phyloP scores from a whole-genome alignment of 1,284 basidiomycete genomes.

The Cryptococcus amylolentus region DNA sequence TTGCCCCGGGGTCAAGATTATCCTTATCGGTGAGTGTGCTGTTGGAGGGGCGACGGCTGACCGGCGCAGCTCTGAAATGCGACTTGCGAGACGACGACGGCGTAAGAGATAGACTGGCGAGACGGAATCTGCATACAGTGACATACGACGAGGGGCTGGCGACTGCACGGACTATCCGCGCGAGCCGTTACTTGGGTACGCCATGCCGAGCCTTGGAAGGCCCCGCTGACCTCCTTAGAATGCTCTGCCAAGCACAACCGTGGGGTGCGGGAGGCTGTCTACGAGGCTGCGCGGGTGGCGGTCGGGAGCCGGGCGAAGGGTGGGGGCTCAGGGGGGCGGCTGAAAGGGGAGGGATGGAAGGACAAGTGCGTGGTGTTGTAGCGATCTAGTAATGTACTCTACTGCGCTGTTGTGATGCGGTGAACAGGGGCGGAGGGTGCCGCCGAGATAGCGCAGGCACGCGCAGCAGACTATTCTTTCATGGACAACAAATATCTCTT shows the following conservation, averaged over 20 bases:
- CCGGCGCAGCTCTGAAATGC: slow-evolving; percentile 75
- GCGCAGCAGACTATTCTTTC: no score
- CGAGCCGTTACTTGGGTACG: slow-evolving; percentile 83
- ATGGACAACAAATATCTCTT: no score
- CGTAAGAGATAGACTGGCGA: slow-evolving; percentile 61
- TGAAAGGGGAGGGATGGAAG: slow-evolving; percentile 5
- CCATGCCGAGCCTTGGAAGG: no score
- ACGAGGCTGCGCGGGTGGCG: slow-evolving; percentile 80
- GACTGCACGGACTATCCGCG: slow-evolving; percentile 83
- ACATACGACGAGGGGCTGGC: slow-evolving; percentile 86
- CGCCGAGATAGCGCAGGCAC: no score
- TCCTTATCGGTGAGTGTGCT: slow-evolving; percentile 71
- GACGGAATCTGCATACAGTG: slow-evolving; percentile 59
- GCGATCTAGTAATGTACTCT: no score
- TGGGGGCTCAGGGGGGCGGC: slow-evolving; percentile 48
- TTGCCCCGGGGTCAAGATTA: slow-evolving; percentile 88
- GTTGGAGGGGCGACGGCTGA: not conserved
- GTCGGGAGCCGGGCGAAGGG: slow-evolving; percentile 69
- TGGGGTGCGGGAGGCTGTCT: slow-evolving; percentile 86
- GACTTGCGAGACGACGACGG: slow-evolving; percentile 78
- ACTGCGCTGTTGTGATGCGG: no score
- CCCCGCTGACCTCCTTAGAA: slow-evolving; percentile 55
- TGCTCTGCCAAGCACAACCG: slow-evolving; percentile 95
- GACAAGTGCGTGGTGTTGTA: slow-evolving; percentile 27
- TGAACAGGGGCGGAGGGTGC: no score